A percentile compares a stretch with the other conserved stretches of the same genome.
Evolutionary conservation across 208 protist species (phyloP).

Genomic region (Trichomonas gallinae): DNA sequence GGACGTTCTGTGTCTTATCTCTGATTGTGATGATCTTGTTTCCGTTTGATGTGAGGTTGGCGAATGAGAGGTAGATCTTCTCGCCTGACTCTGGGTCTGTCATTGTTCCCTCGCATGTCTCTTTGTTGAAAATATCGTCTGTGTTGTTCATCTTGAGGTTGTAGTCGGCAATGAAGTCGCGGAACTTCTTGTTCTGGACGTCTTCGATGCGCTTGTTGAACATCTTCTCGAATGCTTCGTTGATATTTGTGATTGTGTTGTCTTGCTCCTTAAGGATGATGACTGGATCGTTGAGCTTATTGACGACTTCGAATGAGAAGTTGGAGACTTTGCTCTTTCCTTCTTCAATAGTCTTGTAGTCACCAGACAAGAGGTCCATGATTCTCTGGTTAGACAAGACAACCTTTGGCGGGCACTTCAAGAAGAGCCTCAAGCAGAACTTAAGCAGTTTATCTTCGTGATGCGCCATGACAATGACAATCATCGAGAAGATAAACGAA

Average conservation of each 20-base stretch:
- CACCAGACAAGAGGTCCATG: neutral
- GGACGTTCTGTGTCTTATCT: neutral
- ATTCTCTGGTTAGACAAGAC: neutral
- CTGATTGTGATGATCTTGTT: neutral
- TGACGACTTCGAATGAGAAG: neutral
- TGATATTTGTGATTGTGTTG: neutral
- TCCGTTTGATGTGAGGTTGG: neutral
- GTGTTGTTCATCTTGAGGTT: neutral
- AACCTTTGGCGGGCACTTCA: neutral
- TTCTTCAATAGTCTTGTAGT: neutral
- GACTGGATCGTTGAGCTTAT: neutral
- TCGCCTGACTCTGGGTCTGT: neutral
- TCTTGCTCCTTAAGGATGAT: neutral
- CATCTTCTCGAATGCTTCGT: neutral
- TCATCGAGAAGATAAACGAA: neutral
- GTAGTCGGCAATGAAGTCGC: neutral
- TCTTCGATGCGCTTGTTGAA: neutral
- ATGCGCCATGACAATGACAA: neutral
- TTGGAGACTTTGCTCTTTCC: neutral
- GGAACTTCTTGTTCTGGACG: neutral
- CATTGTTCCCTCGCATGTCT: neutral
- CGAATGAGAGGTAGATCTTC: neutral
- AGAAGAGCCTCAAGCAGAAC: neutral
- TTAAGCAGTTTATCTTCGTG: neutral
- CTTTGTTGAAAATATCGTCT: neutral